Evolutionary conservation across 1,284 basidiomycete species (phyloP), one percentile per base, ranked within the genome.

Genomic region (Chalciporus sp.): DNA sequence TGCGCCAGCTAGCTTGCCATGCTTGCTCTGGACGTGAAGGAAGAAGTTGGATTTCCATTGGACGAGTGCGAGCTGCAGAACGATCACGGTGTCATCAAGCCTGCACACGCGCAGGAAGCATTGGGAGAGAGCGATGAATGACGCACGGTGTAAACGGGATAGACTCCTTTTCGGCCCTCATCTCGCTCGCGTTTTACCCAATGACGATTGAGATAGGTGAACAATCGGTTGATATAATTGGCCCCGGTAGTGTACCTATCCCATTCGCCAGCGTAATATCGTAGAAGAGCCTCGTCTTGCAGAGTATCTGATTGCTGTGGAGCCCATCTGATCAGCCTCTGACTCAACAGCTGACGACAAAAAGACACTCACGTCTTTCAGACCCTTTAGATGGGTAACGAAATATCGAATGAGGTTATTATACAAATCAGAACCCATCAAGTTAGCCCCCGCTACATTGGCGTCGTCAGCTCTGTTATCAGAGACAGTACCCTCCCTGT

Each of bases 111-210:
- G 29, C 12, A 33, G 11, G 35, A 40, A 8, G 50, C 39, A 47
- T 31, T 28, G 9, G 27, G 16, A 40, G 1, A 52, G 31, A 48
- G 31, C 29, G 46, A 37, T 35, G 41, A 28, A 41, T n/a, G 17
- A 79, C 91, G 67, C 68, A 96, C 94, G 28, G 95, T 99, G 74
- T 98, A 99, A 27, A 99, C 93, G 5, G 87, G 88, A 73, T 97
- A 98, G 41, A 98, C 90, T 49, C 91, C 90, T 74, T 95, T 98
- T 66, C 94, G 84, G 6, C 97, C 97, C 71, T 99, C 96, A 65
- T 99, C 97, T 70, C 96, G 90, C 72, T 99, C 95, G 43, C 96
- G 86, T 76, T 97, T 98, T 47, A 99, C 95, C 97, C 97, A 99
- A 75, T 98, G 95, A 55, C 96, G 92, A 72, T 99, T 98, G 57